Conservation (phyloP, 2,329 filamentous ascomycete species). For the Cylindrodendrum hubeiense region DNA sequence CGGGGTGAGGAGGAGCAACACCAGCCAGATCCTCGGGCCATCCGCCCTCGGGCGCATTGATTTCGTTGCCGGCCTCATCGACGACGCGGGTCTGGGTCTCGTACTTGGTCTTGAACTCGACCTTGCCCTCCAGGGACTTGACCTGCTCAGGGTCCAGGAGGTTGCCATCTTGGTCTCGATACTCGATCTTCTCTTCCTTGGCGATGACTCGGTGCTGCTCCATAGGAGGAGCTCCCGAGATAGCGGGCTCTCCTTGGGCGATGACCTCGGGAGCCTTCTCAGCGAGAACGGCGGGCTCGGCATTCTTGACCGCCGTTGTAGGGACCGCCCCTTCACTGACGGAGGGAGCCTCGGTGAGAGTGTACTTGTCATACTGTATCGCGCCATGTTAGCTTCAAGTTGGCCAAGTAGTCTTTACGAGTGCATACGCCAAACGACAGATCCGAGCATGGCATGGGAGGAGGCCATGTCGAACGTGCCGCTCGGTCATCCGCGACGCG, state of each 20-base stretch:
- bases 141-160: conserved; percentile 87
- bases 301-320: conserved; percentile 43
- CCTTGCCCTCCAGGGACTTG: conserved; percentile 86
- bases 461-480: conserved; percentile 15
- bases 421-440: conserved; percentile 19
- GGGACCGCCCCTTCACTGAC: conserved; percentile 46
- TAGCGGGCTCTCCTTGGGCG: conserved; percentile 47
- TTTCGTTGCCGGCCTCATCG: conserved; percentile 82
- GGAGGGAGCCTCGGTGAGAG: conserved; percentile 38
- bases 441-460: conserved; percentile 21
- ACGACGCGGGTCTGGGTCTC: conserved; percentile 92
- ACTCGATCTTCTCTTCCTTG: conserved; percentile 88
- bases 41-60: conserved; percentile 62
- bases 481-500: conserved; percentile 35
- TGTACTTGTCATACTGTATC: conserved; percentile 64
- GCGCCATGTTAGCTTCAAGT: conserved; percentile 31
- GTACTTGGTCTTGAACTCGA: conserved; percentile 94
- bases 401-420: background rate
- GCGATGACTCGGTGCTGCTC: conserved; percentile 62
- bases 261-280: conserved; percentile 30
- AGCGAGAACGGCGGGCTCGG: conserved; percentile 35
- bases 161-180: conserved; percentile 94
- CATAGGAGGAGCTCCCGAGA: conserved; percentile 65
- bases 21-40: conserved; percentile 52
- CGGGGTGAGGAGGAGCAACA: conserved; percentile 70